phyloP scores from a whole-genome alignment of 1,284 basidiomycete genomes.

The Boletellus deceptivus region DNA sequence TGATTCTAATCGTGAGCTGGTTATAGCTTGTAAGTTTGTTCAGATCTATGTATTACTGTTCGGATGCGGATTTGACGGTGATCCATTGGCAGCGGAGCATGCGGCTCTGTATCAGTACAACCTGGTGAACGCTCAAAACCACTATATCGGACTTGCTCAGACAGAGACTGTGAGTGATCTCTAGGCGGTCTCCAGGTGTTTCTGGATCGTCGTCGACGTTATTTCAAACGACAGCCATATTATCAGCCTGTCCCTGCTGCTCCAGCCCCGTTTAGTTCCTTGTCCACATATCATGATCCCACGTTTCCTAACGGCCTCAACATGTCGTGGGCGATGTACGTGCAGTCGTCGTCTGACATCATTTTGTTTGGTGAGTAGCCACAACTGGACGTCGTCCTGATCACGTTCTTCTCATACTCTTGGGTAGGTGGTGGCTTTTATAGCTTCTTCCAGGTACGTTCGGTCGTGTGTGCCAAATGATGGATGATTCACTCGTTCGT shows the following conservation, averaged over 20 bases:
- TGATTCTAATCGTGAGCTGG: background rate
- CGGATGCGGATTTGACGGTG: background rate
- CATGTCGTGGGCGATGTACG: constrained; percentile 56
- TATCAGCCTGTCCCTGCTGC: constrained; percentile 15
- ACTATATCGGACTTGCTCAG: constrained; percentile 51
- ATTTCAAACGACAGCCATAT: constrained; percentile 9
- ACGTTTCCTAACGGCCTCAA: constrained; percentile 36
- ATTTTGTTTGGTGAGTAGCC: constrained; percentile 56
- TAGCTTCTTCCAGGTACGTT: constrained; percentile 36
- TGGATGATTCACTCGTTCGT: too few relatives aligned
- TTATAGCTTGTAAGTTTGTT: constrained; percentile 26
- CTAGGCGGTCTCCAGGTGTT: background rate
- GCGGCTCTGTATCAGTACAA: constrained; percentile 48
- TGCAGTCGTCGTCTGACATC: constrained; percentile 56
- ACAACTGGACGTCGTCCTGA: too few relatives aligned
- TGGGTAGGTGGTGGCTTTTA: too few relatives aligned
- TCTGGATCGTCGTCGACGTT: background rate
- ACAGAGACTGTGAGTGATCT: constrained; percentile 37
- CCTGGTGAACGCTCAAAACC: constrained; percentile 44
- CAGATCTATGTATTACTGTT: too few relatives aligned
- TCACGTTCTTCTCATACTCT: too few relatives aligned
- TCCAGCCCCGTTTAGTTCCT: constrained; percentile 54
- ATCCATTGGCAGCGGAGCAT: constrained; percentile 39
- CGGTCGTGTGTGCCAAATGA: too few relatives aligned
- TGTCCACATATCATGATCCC: constrained; percentile 55